Conservation (phyloP, 2,329 filamentous ascomycete species). For the Fusarium sp. region DNA sequence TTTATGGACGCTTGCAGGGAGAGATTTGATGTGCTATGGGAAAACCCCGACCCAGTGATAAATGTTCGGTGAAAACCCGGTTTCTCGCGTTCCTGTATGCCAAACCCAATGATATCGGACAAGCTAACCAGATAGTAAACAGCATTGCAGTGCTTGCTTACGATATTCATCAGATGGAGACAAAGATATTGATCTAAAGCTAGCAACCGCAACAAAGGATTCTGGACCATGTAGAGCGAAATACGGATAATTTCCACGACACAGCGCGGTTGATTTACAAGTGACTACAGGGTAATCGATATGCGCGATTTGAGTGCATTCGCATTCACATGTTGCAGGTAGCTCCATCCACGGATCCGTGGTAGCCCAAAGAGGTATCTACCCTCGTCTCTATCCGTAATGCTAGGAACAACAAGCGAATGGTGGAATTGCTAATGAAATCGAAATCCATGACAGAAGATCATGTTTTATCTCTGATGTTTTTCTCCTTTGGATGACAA, state of each 20-base stretch:
- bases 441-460: conserved; percentile 33
- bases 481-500: conserved; percentile 7
- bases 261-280: background rate
- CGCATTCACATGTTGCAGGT: conserved; percentile 19
- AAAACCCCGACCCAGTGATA: conserved; percentile 2
- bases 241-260: background rate
- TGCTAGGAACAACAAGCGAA: conserved; percentile 6
- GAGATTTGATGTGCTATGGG: conserved; percentile 7
- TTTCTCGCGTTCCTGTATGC: conserved; percentile 27
- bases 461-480: conserved; percentile 26
- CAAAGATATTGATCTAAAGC: background rate
- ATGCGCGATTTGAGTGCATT: conserved; percentile 34
- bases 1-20: conserved; percentile 4
- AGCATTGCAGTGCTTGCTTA: background rate
- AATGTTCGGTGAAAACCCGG: conserved; percentile 32
- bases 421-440: conserved; percentile 31
- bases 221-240: background rate
- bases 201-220: background rate
- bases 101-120: background rate
- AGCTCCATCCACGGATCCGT: background rate
- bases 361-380: conserved; percentile 4
- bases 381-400: background rate
- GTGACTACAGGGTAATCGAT: background rate
- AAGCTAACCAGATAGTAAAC: background rate
- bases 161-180: background rate